A percentile compares a stretch with the other conserved stretches of the same genome.
Conservation (phyloP, 2,329 filamentous ascomycete species). For the Colletotrichum sp. region DNA sequence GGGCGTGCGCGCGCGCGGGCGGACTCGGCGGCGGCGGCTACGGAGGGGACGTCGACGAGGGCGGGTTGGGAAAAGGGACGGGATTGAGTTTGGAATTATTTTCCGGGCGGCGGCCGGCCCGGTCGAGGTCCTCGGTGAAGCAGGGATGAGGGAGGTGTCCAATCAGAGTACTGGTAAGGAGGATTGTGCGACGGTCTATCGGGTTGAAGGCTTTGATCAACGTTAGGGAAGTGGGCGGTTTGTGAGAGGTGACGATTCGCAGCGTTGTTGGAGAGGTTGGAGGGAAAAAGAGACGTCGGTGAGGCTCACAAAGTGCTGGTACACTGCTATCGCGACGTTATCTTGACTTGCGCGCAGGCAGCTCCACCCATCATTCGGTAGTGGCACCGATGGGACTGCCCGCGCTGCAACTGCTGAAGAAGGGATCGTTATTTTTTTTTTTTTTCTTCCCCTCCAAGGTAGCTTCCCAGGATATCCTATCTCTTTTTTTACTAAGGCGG, state of each 20-base stretch:
- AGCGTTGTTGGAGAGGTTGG: neutral
- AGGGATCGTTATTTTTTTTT: neutral
- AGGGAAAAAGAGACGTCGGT: neutral
- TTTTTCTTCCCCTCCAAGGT: neutral
- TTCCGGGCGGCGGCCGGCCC: neutral
- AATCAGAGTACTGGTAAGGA: neutral
- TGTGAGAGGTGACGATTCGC: neutral
- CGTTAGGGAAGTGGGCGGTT: neutral
- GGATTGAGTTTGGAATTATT: neutral
- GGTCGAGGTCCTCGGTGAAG: neutral
- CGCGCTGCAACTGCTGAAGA: neutral
- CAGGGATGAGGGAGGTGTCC: neutral
- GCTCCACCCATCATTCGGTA: constrained; percentile 18
- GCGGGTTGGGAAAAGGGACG: neutral
- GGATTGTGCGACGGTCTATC: neutral
- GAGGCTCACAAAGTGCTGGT: constrained; percentile 9
- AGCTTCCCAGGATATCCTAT: neutral
- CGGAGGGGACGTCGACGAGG: neutral
- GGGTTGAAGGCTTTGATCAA: neutral
- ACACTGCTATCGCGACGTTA: constrained; percentile 15
- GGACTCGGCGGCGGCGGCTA: neutral
- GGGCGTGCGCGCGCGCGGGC: neutral
- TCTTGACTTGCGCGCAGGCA: constrained; percentile 13
- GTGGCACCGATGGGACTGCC: neutral
- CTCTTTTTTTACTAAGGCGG: neutral